Percentiles rank a stretch among this genome's conserved stretches.
Conservation (phyloP, 2,329 filamentous ascomycete genomes). For the Chalaropsis thielavioides region DNA sequence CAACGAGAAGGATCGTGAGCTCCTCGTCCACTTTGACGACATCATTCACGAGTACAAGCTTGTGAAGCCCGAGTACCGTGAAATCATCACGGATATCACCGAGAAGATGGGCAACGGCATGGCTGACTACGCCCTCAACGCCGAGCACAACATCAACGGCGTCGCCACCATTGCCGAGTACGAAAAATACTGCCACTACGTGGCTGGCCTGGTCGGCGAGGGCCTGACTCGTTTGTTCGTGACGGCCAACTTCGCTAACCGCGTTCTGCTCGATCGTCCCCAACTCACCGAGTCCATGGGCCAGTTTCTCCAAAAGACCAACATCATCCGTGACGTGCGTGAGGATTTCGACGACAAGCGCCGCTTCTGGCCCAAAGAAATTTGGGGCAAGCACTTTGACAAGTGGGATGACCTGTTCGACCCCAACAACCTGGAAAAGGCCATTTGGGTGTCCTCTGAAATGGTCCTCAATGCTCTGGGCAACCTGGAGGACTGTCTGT, state of each 20-base stretch:
- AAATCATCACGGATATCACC: conserved; percentile 84
- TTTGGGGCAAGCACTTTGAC: conserved; percentile 91
- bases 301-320: conserved; percentile 93
- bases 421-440: conserved; percentile 59
- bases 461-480: conserved; percentile 85
- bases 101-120: conserved; percentile 95
- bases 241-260: conserved; percentile 71
- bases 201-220: conserved; percentile 95
- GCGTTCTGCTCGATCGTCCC: conserved; percentile 61
- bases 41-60: conserved; percentile 78
- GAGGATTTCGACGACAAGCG: conserved; percentile 81
- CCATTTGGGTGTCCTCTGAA: conserved; percentile 74
- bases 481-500: conserved; percentile 85
- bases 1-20: conserved; percentile 84
- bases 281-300: conserved; percentile 90
- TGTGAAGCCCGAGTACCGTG: conserved; percentile 69
- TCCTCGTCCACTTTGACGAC: conserved; percentile 83
- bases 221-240: conserved; percentile 85
- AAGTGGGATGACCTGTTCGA: conserved; percentile 84
- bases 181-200: conserved; percentile 94
- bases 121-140: conserved; percentile 85
- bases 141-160: conserved; percentile 64
- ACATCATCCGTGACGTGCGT: conserved; percentile 90
- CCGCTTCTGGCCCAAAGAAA: conserved; percentile 87
- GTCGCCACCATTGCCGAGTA: conserved; percentile 79